Evolutionary conservation across 768 basidiomycete genomes (phyloP), one percentile per base, ranked within the genome.

Genomic region (Amyloporia xantha): DNA sequence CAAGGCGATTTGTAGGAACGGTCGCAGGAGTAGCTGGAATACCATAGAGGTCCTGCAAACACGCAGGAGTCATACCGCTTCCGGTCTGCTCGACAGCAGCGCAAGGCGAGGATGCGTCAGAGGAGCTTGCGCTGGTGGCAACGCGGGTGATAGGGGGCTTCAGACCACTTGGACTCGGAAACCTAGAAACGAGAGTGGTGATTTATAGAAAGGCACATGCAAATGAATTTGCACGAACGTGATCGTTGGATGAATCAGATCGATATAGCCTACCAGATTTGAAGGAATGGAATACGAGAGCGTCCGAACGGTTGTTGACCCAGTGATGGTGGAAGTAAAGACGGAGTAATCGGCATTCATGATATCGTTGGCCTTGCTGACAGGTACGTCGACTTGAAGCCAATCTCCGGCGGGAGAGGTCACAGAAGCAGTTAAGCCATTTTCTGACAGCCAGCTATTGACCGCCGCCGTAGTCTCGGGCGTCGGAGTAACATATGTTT

Each of bases 271-370:
- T 40, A 58, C 52, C 12, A 72, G 58, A 2, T 52, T 50, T 6
- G 52, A 39, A 11, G 70, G 71, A 13, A 72, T 48, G 9, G 70
- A 68, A 53, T 68, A 69, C 9, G 55, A 49, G n/a, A 72, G 59
- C 1, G 70, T 70, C 23, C 69, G 63, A 36, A 69, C 52, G 24
- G 56, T 48, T 25, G 59, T 36, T 30, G 41, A 53, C 33, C 66
- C 64, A 30, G 61, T 64, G 1, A 47, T 51, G 15, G 40, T 12
- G 46, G 70, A 63, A 40, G 49, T 57, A 55, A 68, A 72, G 9
- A 62, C 47, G 3, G 52, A 42, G 59, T 66, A 72, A 35, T 64
- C 59, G 25, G 70, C 61, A 28, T 56, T 54, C 24, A 72, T 57
- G 36, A 72, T 41, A 10, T 53, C 48, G 49, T 69, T 70, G 3